phyloP scores from a whole-genome alignment of 257 asterid species.

The Solanum gandarillasii region DNA sequence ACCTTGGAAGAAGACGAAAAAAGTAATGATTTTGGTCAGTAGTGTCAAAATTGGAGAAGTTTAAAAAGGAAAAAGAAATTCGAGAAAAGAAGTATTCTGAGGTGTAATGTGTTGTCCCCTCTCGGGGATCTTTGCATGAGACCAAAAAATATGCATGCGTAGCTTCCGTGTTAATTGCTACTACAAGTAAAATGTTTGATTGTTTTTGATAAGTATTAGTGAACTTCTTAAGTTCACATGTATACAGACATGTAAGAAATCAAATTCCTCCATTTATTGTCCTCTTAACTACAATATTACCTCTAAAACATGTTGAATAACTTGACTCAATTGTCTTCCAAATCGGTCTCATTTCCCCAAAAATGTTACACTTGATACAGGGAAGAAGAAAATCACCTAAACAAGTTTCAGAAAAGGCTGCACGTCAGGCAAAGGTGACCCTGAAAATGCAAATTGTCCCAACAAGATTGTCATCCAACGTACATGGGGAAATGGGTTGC shows the following conservation, averaged over 20 bases:
- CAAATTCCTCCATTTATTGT: no score
- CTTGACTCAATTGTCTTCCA: no score
- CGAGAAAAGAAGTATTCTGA: neutral
- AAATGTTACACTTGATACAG: neutral
- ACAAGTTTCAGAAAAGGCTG: constrained; percentile 37
- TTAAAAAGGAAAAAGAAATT: neutral
- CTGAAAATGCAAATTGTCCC: constrained; percentile 55
- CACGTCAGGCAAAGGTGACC: constrained; percentile 80
- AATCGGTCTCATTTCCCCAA: no score
- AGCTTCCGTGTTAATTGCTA: neutral
- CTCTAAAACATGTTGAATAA: no score
- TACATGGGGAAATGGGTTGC: constrained; percentile 60
- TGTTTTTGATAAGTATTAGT: neutral
- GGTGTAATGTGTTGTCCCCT: neutral
- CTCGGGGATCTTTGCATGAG: neutral
- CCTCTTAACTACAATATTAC: no score
- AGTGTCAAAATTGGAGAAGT: neutral
- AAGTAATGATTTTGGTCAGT: neutral
- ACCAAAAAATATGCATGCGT: neutral
- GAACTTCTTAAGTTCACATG: neutral
- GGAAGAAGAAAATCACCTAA: neutral
- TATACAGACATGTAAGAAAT: neutral
- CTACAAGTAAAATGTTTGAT: neutral
- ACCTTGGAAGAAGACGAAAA: neutral
- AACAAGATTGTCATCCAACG: constrained; percentile 66